These are phyloP conservation scores for Rhizomucor pusillus DNA, from an alignment of 371 early-diverging fungal genomes.

Conservation along the genomic window DNA sequence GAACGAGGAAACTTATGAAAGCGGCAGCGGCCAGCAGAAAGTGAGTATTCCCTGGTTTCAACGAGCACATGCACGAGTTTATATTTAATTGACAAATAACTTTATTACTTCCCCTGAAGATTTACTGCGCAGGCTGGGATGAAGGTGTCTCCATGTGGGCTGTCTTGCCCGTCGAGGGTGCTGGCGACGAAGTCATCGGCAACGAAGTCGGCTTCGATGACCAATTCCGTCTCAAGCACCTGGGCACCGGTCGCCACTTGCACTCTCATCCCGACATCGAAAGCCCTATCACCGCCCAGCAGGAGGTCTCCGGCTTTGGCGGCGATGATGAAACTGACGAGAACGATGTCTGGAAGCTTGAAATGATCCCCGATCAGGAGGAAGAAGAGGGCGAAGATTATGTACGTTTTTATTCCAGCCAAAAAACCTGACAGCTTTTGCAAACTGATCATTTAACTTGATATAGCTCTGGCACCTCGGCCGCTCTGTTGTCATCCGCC, in stretches of 20 bases:
- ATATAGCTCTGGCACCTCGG: slow-evolving; percentile 46
- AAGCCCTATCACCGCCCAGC: slow-evolving; percentile 54
- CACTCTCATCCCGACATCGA: slow-evolving; percentile 56
- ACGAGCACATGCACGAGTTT: background rate
- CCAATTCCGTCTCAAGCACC: slow-evolving; percentile 53
- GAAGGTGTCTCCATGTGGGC: slow-evolving; percentile 45
- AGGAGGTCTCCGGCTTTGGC: slow-evolving; percentile 62
- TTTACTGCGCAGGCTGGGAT: slow-evolving; percentile 45
- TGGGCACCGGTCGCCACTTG: slow-evolving; percentile 45
- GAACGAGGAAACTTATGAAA: slow-evolving; percentile 24
- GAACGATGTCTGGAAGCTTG: slow-evolving; percentile 63
- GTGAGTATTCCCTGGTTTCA: slow-evolving; percentile 5
- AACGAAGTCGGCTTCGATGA: slow-evolving; percentile 51
- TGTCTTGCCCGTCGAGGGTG: slow-evolving; percentile 44
- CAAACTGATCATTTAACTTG: background rate
- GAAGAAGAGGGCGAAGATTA: slow-evolving; percentile 31
- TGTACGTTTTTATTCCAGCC: no score
- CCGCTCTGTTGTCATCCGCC: slow-evolving; percentile 49
- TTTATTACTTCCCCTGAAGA: slow-evolving; percentile 11
- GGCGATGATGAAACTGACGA: slow-evolving; percentile 43
- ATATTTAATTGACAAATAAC: background rate
- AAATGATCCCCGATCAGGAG: slow-evolving; percentile 40
- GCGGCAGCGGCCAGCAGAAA: slow-evolving; percentile 55
- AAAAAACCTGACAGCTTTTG: no score
- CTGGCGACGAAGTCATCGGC: slow-evolving; percentile 29